These are phyloP conservation scores for Kluyveromyces marxianus DNA, from an alignment of 1,139 yeast genomes.

Conservation along the genomic window DNA sequence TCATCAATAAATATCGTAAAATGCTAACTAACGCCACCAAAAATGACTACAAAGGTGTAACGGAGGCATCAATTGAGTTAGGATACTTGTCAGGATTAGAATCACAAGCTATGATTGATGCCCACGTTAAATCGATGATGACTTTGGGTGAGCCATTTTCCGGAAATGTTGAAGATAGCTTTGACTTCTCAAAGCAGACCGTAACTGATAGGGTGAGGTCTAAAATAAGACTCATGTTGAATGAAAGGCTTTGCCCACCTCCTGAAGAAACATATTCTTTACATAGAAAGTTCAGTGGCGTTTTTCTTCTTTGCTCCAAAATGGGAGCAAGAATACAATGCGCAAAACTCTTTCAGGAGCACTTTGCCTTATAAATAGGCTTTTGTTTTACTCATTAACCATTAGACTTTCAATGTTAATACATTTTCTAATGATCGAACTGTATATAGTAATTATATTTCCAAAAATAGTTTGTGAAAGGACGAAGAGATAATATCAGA, in stretches of 20 bases:
- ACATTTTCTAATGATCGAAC: neutral
- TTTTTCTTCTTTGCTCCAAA: constrained; percentile 81
- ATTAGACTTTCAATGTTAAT: no score
- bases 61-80: constrained; percentile 56
- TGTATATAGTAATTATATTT: neutral
- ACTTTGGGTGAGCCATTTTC: constrained; percentile 91
- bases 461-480: neutral
- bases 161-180: constrained; percentile 44
- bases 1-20: constrained; percentile 60
- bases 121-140: constrained; percentile 86
- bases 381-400: neutral
- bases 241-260: constrained; percentile 90
- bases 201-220: constrained; percentile 87
- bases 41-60: constrained; percentile 59
- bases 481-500: neutral
- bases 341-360: constrained; percentile 65
- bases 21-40: constrained; percentile 72
- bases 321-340: constrained; percentile 80
- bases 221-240: constrained; percentile 80
- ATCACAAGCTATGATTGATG: constrained; percentile 76
- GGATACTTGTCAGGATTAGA: constrained; percentile 93
- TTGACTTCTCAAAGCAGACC: constrained; percentile 76
- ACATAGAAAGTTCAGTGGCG: constrained; percentile 93
- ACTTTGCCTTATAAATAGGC: constrained; percentile 26
- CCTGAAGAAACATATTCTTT: constrained; percentile 96